These are phyloP conservation scores for Neospermospora avenae DNA, from an alignment of 2,329 filamentous ascomycete species.

Conservation along the genomic window DNA sequence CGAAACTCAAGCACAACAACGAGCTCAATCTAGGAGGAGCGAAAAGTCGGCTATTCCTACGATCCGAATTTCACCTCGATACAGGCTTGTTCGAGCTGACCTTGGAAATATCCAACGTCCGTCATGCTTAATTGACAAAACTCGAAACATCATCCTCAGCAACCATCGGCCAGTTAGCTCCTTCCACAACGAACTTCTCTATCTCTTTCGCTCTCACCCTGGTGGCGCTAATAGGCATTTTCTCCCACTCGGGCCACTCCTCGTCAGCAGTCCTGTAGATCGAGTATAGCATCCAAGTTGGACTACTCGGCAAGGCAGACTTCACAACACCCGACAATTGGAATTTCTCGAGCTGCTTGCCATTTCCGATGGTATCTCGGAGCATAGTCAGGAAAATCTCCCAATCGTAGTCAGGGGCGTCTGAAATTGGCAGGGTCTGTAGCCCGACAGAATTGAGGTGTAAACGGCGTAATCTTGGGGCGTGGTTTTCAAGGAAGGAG, in stretches of 20 bases:
- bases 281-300: slow-evolving; percentile 17
- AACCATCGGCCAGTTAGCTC: slow-evolving; percentile 15
- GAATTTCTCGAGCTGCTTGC: slow-evolving; percentile 15
- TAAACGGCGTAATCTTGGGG: neutral
- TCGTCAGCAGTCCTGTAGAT: slow-evolving; percentile 19
- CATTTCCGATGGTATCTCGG: neutral
- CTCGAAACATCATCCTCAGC: slow-evolving; percentile 9
- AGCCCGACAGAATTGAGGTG: slow-evolving; percentile 6
- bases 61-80: too few species aligned
- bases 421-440: neutral
- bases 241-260: neutral
- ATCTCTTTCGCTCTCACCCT: slow-evolving; percentile 9
- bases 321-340: slow-evolving; percentile 13
- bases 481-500: slow-evolving; percentile 4
- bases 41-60: too few species aligned
- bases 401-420: slow-evolving; percentile 3
- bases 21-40: too few species aligned
- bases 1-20: too few species aligned
- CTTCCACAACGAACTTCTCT: slow-evolving; percentile 16
- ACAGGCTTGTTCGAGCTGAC: too few species aligned
- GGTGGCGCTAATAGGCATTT: neutral
- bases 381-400: slow-evolving; percentile 8
- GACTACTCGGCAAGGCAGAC: neutral
- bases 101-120: too few species aligned
- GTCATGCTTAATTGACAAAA: neutral